Evolutionary conservation across 2,329 filamentous ascomycete species (phyloP), one percentile per base, ranked within the genome.

Genomic region (Cercospora sp.): DNA sequence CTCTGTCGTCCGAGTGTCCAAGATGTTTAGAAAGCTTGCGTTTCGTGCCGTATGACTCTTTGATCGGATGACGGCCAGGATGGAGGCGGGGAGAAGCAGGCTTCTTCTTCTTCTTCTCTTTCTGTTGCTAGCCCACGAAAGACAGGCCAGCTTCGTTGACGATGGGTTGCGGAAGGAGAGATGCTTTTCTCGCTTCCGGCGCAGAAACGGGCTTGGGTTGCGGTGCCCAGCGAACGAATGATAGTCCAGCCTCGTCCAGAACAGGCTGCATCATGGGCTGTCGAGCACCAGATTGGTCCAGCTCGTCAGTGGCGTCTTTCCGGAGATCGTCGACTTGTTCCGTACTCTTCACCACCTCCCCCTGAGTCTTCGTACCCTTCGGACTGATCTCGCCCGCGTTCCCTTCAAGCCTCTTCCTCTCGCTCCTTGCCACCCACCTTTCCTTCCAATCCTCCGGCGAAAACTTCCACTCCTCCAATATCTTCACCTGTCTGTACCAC

Each of bases 51-150:
- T 3, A 13, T 16, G 12, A 3, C 26, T 55, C n/a, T 13, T 28
- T 28, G 13, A 5, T 30, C 2, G 48, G n/a, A n/a, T n/a, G n/a
- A n/a, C n/a, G n/a, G n/a, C n/a, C n/a, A n/a, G n/a, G n/a, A n/a
- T n/a, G n/a, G n/a, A n/a, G n/a, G n/a, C n/a, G n/a, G n/a, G n/a
- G n/a, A n/a, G n/a, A n/a, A n/a, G n/a, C n/a, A n/a, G n/a, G n/a
- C n/a, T n/a, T n/a, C n/a, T n/a, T n/a, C n/a, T 55, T 55, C 23
- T 53, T 62, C 26, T 20, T 51, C 13, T 62, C 20, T n/a, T 20
- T 31, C n/a, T 26, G n/a, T 63, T 31, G 42, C 60, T 45, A 63
- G n/a, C 60, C 39, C 26, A 53, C 23, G 10, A 63, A 63, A 13
- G 28, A 55, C 7, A 63, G 45, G n/a, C 60, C 60, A 7, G 60